Evolutionary conservation across 1,284 basidiomycete species (phyloP), one percentile per base, ranked within the genome.

Genomic region (Puccinia novopanici): DNA sequence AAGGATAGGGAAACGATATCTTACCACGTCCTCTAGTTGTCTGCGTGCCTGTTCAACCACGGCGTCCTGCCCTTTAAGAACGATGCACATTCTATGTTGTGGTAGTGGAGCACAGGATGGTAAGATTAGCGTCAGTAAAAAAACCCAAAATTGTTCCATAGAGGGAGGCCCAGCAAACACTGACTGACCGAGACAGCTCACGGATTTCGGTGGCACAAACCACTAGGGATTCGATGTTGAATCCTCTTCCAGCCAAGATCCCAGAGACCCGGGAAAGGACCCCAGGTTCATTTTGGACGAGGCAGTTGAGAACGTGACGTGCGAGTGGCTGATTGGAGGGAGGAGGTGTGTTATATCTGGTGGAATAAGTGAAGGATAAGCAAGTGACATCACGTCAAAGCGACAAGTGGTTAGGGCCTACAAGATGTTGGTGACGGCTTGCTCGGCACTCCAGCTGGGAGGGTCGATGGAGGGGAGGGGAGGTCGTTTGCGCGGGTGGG

Each of bases 261-360:
- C 97, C 97, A 6, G 96, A 96, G 1, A 99, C 95, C 83, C 97
- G 92, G 30, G 96, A 98, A 27, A 99, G 89, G 24, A 99, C 97
- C 86, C 97, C 97, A 2, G 97, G 97, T 87, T 99, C 97, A 86
- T 99, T 98, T 87, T 99, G 97, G 9, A 99, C 97, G 82, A 99
- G 91, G 87, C 95, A 98, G 88, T 99, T 99, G 83, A 99, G 89
- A 81, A 96, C 91, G 86, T 99, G 97, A 86, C 95, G 83, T 92
- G 85, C 70, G 57, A 61, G 82, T 42, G 83, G 83, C 82, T 83
- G 82, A 52, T 83, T 81, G 71, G 82, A 82, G 27, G 71, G 81
- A 27, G 83, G 84, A 8, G 85, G 84, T 9, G 95, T 98, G 86
- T 98, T 98, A 88, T 95, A 81, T 34, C 78, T 82, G 74, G 13